Evolutionary conservation across 139 green algal genomes (phyloP).

Genomic region (Chlamydomonas sp.): DNA sequence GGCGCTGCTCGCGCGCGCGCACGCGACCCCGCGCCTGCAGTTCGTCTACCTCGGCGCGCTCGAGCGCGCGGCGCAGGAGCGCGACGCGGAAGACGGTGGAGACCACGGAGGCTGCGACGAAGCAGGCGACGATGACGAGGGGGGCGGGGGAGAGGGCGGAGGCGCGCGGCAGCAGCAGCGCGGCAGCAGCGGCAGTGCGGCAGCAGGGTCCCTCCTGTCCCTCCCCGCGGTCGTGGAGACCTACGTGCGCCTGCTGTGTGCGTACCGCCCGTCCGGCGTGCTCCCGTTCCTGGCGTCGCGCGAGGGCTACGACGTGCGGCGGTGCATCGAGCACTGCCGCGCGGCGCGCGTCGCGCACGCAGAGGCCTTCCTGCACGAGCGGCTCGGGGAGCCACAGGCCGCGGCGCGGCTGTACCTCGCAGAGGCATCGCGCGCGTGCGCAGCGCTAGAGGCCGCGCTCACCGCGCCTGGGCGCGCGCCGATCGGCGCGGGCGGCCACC

Average conservation of each 20-base stretch:
- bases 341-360: not conserved
- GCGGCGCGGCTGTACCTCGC: conserved; percentile 6
- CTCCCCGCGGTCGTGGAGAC: not conserved
- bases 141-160: no score
- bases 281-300: conserved; percentile 10
- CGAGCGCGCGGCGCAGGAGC: conserved; percentile 14
- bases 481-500: not conserved
- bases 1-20: not conserved
- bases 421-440: not conserved
- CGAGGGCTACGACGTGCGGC: conserved; percentile 9
- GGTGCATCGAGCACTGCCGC: conserved; percentile 3
- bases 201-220: not conserved
- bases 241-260: conserved; percentile 9
- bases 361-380: conserved; percentile 13
- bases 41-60: conserved; percentile 31
- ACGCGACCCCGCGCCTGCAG: conserved; percentile 23
- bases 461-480: conserved; percentile 7
- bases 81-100: no score
- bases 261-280: not conserved
- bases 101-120: no score
- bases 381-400: conserved; percentile 5
- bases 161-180: no score
- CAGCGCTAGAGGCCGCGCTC: not conserved
- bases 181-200: no score
- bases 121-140: no score